phyloP scores from a whole-genome alignment of 768 basidiomycete species.

The Tylopilus plumbeoviolaceoides region DNA sequence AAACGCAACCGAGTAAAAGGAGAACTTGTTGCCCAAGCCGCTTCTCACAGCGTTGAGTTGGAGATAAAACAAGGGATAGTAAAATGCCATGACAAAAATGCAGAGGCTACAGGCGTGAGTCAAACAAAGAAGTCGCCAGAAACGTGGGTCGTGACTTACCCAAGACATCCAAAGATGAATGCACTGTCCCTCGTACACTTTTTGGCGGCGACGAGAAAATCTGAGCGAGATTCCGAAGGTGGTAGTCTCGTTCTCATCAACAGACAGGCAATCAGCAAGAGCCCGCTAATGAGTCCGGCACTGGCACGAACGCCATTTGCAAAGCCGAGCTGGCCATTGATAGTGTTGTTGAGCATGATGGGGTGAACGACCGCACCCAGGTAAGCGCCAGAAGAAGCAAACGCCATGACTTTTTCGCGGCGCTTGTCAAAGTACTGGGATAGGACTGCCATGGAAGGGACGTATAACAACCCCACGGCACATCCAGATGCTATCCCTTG shows the following conservation, averaged over 20 bases:
- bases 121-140: neutral
- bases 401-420: conserved; percentile 49
- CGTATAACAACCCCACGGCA: conserved; percentile 44
- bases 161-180: conserved; percentile 27
- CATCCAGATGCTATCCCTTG: conserved; percentile 51
- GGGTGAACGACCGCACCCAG: conserved; percentile 59
- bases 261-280: conserved; percentile 38
- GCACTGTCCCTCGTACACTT: conserved; percentile 24
- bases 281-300: conserved; percentile 36
- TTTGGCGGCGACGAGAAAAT: conserved; percentile 21
- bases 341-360: conserved; percentile 54
- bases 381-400: conserved; percentile 54
- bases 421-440: conserved; percentile 51
- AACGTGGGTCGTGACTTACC: conserved; percentile 6
- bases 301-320: conserved; percentile 39
- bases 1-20: conserved; percentile 53
- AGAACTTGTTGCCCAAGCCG: conserved; percentile 42
- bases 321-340: conserved; percentile 44
- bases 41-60: conserved; percentile 52
- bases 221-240: conserved; percentile 26
- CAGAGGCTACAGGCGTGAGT: conserved; percentile 15
- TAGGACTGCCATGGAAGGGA: conserved; percentile 45
- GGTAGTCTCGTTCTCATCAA: conserved; percentile 38
- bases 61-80: conserved; percentile 57
- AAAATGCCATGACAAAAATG: conserved; percentile 40